Evolutionary conservation across 1,284 basidiomycete species (phyloP).

Genomic region (Anthracocystis panici-leucophaei): DNA sequence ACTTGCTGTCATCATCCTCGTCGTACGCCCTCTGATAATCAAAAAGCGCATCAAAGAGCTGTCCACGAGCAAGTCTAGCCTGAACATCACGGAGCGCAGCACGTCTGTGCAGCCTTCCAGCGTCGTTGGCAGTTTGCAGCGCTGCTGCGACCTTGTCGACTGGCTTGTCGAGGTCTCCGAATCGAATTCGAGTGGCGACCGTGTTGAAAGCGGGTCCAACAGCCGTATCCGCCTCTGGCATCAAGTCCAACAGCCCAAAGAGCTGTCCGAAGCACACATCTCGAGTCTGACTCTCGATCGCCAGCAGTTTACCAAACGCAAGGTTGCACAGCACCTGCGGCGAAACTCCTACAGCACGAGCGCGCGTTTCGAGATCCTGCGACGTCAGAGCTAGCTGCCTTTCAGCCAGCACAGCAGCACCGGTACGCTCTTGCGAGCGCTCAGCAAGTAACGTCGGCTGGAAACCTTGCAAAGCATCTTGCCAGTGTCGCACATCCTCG

Average conservation of each 20-base stretch:
- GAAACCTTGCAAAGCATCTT: slow-evolving; percentile 33
- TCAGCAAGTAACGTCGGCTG: slow-evolving; percentile 21
- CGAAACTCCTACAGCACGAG: slow-evolving; percentile 45
- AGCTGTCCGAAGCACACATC: slow-evolving; percentile 67
- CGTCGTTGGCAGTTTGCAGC: slow-evolving; percentile 54
- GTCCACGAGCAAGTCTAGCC: slow-evolving; percentile 22
- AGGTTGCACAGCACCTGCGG: slow-evolving; percentile 59
- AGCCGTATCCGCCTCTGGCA: slow-evolving; percentile 51
- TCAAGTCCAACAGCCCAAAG: slow-evolving; percentile 54
- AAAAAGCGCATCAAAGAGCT: slow-evolving; percentile 62
- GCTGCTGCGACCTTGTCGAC: slow-evolving; percentile 19
- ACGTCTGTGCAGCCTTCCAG: slow-evolving; percentile 52
- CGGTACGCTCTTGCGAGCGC: neutral
- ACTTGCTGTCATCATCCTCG: slow-evolving; percentile 5
- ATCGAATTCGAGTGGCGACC: slow-evolving; percentile 52
- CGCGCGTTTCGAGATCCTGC: slow-evolving; percentile 29
- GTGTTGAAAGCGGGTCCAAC: slow-evolving; percentile 66
- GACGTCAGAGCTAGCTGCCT: slow-evolving; percentile 17
- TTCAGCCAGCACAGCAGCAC: slow-evolving; percentile 18
- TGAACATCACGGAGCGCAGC: slow-evolving; percentile 60
- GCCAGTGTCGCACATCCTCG: slow-evolving; percentile 52
- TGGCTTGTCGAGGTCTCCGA: slow-evolving; percentile 19
- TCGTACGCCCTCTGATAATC: slow-evolving; percentile 56
- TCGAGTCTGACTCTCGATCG: slow-evolving; percentile 31
- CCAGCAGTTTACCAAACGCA: slow-evolving; percentile 58